These are phyloP conservation scores for Paracoccidioides lutzii DNA, from an alignment of 2,329 filamentous ascomycete genomes.

Conservation along the genomic window DNA sequence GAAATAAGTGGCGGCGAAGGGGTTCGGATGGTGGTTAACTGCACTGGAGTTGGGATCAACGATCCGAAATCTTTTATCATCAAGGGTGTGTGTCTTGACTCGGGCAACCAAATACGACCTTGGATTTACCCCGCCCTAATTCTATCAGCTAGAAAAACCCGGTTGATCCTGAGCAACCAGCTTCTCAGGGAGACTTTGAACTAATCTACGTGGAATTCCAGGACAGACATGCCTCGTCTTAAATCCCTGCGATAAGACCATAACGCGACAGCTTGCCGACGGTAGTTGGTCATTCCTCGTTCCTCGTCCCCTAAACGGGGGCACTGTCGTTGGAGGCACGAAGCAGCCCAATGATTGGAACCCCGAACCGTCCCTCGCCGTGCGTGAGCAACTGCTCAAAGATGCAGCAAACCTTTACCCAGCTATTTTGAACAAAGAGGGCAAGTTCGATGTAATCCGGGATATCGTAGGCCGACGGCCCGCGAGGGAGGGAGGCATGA, in stretches of 20 bases:
- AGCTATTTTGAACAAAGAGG: conserved; percentile 23
- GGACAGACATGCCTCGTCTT: conserved; percentile 38
- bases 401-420: conserved; percentile 31
- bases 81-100: conserved; percentile 21
- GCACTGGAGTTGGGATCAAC: conserved; percentile 31
- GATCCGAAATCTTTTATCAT: conserved; percentile 34
- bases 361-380: conserved; percentile 35
- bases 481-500: conserved; percentile 35
- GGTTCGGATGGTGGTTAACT: conserved; percentile 32
- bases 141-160: neutral
- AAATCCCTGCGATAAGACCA: conserved; percentile 31
- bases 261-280: conserved; percentile 51
- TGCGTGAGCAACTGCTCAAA: conserved; percentile 36
- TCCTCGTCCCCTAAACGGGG: conserved; percentile 48
- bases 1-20: conserved; percentile 16
- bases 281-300: conserved; percentile 52
- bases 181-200: neutral
- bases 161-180: neutral
- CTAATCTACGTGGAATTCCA: conserved; percentile 6
- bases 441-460: conserved; percentile 31
- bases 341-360: conserved; percentile 49
- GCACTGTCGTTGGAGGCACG: conserved; percentile 54
- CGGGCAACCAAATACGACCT: neutral
- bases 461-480: conserved; percentile 36
- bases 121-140: neutral